Evolutionary conservation across 2,329 filamentous ascomycete species (phyloP).

Genomic region (Monilinia laxa): DNA sequence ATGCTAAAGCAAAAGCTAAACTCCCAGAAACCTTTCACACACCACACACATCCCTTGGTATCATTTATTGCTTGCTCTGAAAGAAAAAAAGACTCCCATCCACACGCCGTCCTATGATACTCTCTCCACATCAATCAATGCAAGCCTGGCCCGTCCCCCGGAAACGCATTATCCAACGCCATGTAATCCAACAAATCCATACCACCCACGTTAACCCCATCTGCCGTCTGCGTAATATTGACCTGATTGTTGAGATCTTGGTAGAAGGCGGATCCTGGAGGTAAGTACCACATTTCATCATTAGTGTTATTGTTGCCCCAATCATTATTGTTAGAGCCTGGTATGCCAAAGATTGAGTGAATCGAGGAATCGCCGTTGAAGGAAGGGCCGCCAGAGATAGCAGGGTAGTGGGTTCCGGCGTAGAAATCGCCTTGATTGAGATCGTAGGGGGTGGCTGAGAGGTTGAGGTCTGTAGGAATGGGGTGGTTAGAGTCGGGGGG

Average conservation of each 20-base stretch:
- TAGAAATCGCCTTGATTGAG: constrained; percentile 55
- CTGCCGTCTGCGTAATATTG: constrained; percentile 62
- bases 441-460: constrained; percentile 64
- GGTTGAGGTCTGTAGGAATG: constrained; percentile 39
- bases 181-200: constrained; percentile 67
- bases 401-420: constrained; percentile 44
- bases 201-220: constrained; percentile 65
- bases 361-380: constrained; percentile 33
- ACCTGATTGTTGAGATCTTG: constrained; percentile 62
- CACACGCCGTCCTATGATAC: neutral
- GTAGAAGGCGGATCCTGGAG: constrained; percentile 62
- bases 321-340: constrained; percentile 25
- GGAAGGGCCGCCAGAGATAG: constrained; percentile 29
- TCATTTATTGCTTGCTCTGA: neutral
- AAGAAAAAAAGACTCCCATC: neutral
- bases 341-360: constrained; percentile 33
- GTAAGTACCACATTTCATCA: constrained; percentile 65
- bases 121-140: neutral
- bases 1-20: neutral
- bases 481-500: constrained; percentile 17
- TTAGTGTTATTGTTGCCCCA: constrained; percentile 32
- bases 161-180: constrained; percentile 53
- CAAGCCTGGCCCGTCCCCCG: constrained; percentile 14
- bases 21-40: neutral
- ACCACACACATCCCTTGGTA: constrained; percentile 3